Conservation (phyloP, 1,284 basidiomycete genomes). For the Pyrrhoderma lamaoense region DNA sequence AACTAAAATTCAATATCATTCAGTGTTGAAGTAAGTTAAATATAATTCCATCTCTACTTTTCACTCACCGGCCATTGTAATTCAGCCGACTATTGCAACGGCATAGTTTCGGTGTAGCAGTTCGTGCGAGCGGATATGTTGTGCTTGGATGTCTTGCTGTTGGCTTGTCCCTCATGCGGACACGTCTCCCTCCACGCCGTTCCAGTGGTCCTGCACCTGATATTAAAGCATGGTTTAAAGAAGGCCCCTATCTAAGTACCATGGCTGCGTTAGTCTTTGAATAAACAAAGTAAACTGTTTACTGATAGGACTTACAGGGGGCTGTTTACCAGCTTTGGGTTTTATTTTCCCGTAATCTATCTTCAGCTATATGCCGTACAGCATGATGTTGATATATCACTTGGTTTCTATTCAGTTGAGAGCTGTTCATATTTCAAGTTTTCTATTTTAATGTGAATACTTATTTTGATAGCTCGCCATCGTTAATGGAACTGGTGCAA, state of each 20-base stretch:
- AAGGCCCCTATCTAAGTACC: neutral
- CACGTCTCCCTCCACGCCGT: constrained; percentile 15
- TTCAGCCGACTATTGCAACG: constrained; percentile 24
- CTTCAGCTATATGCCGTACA: constrained; percentile 34
- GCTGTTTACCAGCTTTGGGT: neutral
- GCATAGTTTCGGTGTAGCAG: constrained; percentile 23
- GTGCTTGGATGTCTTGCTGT: constrained; percentile 23
- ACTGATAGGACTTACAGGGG: neutral
- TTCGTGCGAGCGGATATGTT: constrained; percentile 25
- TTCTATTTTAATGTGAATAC: neutral
- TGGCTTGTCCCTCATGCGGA: constrained; percentile 27
- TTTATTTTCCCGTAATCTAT: constrained; percentile 40
- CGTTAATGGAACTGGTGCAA: constrained; percentile 32
- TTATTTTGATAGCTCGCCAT: constrained; percentile 28
- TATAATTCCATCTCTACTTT: no score
- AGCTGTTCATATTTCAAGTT: neutral
- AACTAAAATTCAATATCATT: neutral
- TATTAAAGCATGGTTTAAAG: constrained; percentile 1
- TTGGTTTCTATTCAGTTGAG: constrained; percentile 19
- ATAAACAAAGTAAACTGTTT: neutral
- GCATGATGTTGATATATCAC: constrained; percentile 9
- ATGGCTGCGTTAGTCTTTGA: neutral
- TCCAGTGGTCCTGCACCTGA: neutral
- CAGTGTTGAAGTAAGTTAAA: constrained; percentile 1
- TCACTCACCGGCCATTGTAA: constrained; percentile 24